These are phyloP conservation scores for Penicillium sumatraense DNA, from an alignment of 2,329 filamentous ascomycete species.

Conservation along the genomic window DNA sequence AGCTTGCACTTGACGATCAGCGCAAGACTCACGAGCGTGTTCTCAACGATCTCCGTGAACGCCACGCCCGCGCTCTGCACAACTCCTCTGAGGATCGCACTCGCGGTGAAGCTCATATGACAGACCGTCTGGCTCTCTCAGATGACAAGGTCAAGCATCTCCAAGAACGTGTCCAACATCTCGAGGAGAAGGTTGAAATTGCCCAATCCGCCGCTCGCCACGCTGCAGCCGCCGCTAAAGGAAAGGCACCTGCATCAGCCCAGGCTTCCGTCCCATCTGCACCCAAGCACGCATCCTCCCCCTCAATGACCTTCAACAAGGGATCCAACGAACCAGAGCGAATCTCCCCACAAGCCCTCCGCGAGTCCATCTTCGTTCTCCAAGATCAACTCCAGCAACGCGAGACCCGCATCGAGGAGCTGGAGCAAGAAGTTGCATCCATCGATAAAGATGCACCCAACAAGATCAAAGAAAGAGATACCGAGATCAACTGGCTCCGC, in stretches of 20 bases:
- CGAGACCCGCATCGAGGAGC: conserved; percentile 84
- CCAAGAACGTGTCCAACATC: conserved; percentile 79
- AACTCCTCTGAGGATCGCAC: conserved; percentile 81
- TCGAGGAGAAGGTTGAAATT: conserved; percentile 90
- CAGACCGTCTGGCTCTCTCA: conserved; percentile 79
- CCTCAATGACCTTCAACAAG: conserved; percentile 51
- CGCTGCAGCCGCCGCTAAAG: conserved; percentile 75
- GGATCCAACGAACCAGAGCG: conserved; percentile 70
- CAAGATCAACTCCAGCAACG: conserved; percentile 97
- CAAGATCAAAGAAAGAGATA: conserved; percentile 89
- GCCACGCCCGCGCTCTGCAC: conserved; percentile 74
- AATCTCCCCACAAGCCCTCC: conserved; percentile 90
- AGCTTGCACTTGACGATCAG: conserved; percentile 60
- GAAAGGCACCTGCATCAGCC: conserved; percentile 47
- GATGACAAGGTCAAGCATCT: conserved; percentile 84
- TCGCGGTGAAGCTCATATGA: conserved; percentile 75
- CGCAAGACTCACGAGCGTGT: conserved; percentile 71
- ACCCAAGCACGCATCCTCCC: conserved; percentile 50
- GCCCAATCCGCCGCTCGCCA: conserved; percentile 85
- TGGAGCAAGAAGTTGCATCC: conserved; percentile 72
- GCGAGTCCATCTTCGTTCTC: conserved; percentile 93
- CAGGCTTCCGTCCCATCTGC: conserved; percentile 35
- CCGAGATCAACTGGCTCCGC: conserved; percentile 92
- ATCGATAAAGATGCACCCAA: conserved; percentile 76
- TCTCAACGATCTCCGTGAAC: conserved; percentile 74